Percentiles rank a stretch among this genome's conserved stretches.
These are phyloP conservation scores for Chara braunii DNA, from an alignment of 139 green algal genomes.

Conservation along the genomic window DNA sequence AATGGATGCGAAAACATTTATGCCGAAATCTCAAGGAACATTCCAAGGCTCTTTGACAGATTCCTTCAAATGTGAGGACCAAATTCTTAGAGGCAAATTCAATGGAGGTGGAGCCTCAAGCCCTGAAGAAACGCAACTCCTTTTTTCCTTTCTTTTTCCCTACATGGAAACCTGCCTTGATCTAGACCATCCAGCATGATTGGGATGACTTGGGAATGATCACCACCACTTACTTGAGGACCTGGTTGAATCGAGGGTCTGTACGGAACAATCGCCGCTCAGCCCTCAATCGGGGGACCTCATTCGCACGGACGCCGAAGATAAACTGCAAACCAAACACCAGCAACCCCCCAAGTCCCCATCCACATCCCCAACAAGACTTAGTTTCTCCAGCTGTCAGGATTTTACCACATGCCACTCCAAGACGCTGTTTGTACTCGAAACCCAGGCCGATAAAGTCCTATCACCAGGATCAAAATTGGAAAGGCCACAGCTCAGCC, in stretches of 20 bases:
- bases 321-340: constrained; percentile 51
- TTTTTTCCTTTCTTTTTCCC: too few relatives aligned
- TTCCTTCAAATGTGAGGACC: too few relatives aligned
- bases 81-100: too few relatives aligned
- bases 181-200: too few relatives aligned
- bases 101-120: too few relatives aligned
- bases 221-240: constrained; percentile 45
- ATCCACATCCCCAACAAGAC: neutral
- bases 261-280: constrained; percentile 55
- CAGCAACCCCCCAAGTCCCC: neutral
- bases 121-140: too few relatives aligned
- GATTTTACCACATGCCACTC: neutral
- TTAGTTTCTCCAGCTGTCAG: neutral
- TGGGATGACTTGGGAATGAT: too few relatives aligned
- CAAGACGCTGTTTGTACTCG: neutral
- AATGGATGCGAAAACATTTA: too few relatives aligned
- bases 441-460: neutral
- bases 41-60: too few relatives aligned
- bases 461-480: neutral
- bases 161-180: too few relatives aligned
- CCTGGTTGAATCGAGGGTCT: constrained; percentile 54
- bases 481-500: too few relatives aligned
- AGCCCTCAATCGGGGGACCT: constrained; percentile 59
- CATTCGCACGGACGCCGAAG: constrained; percentile 59
- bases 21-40: too few relatives aligned